Evolutionary conservation across 2,329 filamentous ascomycete genomes (phyloP).

Genomic region (Mariannaea sp.): DNA sequence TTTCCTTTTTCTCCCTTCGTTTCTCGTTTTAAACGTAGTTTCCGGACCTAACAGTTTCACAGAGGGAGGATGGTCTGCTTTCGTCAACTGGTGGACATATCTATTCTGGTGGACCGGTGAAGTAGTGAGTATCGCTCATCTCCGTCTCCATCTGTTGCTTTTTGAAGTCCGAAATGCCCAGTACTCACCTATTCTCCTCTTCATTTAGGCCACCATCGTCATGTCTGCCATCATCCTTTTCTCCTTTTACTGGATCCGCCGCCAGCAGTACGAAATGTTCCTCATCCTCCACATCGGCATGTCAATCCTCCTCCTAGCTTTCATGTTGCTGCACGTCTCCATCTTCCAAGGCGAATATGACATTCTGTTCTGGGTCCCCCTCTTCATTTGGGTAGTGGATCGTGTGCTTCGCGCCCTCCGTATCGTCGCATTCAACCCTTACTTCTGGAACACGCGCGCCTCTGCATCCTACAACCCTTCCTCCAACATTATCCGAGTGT

Average conservation of each 20-base stretch:
- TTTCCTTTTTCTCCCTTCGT: too few species aligned
- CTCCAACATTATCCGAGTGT: constrained; percentile 50
- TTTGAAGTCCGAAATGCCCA: too few species aligned
- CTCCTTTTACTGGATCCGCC: constrained; percentile 57
- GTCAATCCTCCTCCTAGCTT: constrained; percentile 54
- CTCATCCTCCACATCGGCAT: constrained; percentile 56
- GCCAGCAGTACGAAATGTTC: constrained; percentile 58
- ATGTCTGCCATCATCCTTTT: constrained; percentile 53
- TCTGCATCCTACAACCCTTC: constrained; percentile 43
- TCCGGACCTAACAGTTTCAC: constrained; percentile 12
- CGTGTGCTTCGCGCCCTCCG: constrained; percentile 52
- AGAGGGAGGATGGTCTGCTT: constrained; percentile 48
- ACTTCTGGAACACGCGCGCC: constrained; percentile 44
- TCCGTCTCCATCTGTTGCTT: too few species aligned
- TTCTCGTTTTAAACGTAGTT: too few species aligned
- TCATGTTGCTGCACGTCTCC: constrained; percentile 60
- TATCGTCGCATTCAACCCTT: constrained; percentile 47
- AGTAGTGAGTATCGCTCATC: constrained; percentile 41
- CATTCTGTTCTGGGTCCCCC: constrained; percentile 54
- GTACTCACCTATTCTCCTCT: background rate
- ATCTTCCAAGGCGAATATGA: constrained; percentile 57
- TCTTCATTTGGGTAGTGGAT: constrained; percentile 56
- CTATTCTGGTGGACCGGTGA: constrained; percentile 58
- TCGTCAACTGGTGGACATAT: constrained; percentile 45
- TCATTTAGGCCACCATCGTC: constrained; percentile 46